A percentile compares a stretch with the other conserved stretches of the same genome.
phyloP scores from a whole-genome alignment of 2,329 filamentous ascomycete species.

The Rhytidhysteron rufulum region DNA sequence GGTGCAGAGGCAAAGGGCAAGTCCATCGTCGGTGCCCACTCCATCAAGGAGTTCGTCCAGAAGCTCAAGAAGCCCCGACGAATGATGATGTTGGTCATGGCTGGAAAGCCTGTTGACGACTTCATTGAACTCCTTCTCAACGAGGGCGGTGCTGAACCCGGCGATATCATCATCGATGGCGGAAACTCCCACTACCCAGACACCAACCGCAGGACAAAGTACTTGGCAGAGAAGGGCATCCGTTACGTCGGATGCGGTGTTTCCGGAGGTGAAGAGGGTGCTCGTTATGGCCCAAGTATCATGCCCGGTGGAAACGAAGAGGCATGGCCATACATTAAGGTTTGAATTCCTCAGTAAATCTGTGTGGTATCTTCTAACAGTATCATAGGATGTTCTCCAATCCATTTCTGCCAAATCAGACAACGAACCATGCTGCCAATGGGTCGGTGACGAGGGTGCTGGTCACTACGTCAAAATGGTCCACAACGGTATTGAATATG shows the following conservation, averaged over 20 bases:
- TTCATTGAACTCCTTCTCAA: conserved; percentile 91
- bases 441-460: conserved; percentile 98
- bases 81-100: conserved; percentile 99
- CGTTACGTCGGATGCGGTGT: conserved; percentile 96
- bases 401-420: conserved; percentile 96
- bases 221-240: conserved; percentile 82
- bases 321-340: conserved; percentile 94
- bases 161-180: conserved; percentile 99
- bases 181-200: conserved; percentile 99
- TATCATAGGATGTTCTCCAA: conserved; percentile 79
- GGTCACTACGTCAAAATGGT: conserved; percentile 99
- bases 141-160: conserved; percentile 39
- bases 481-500: conserved; percentile 99
- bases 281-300: conserved; percentile 91
- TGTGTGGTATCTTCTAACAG: conserved; percentile 13
- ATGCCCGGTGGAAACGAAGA: conserved; percentile 99
- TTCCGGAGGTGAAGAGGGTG: conserved; percentile 98
- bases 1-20: conserved; percentile 62
- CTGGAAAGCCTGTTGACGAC: conserved; percentile 94
- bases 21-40: conserved; percentile 89
- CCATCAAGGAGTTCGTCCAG: conserved; percentile 86
- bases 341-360: conserved; percentile 5
- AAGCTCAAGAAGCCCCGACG: conserved; percentile 97
- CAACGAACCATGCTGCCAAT: conserved; percentile 96
- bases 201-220: conserved; percentile 93